Base-by-base conservation (phyloP, 768 basidiomycete genomes). In the Boletus coccyginus region DNA sequence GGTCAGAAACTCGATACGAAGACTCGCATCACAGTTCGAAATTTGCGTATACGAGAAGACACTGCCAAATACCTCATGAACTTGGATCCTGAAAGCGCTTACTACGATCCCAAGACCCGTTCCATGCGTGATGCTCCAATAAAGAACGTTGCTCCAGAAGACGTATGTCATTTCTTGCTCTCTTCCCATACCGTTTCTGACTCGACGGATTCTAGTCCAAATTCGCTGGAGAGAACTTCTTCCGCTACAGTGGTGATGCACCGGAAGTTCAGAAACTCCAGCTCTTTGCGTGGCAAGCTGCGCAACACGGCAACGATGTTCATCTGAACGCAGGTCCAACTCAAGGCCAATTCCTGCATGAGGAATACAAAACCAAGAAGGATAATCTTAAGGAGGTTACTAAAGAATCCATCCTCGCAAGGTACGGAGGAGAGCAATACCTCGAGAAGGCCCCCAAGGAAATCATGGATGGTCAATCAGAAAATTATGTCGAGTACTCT, bases 61-160 rank as follows among this genome's bases (percentile, higher is more conserved):
- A 98, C 96, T 2, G 97, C 97, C 11, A 99, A 99, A 71, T 99
- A 99, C 70, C 82, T 99, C 67, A 90, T 96, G 72, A 99, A 98
- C 70, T 72, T 99, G 71, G 94, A 98, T 72, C 89, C 90, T 1
- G 88, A 92, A 0, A 94, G 91, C 65, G 97, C 97, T 10, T 98
- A 98, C 76, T 99, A 99, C 69, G 97, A 99, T 68, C 97, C 97
- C 46, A 99, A 99, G 77, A 98, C 97, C 13, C 88, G 97, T 67
- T 98, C 96, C 8, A 99, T 99, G 97, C 89, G 97, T 74, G 97
- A 99, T 66, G 95, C 96, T 41, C 97, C 96, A 0, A 57, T 86
- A 14, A 84, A 83, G 69, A 82, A 85, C 62, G 77, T 91, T 27
- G 78, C 85, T 7, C 75, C 91, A n/a, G 94, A 96, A 73, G 96